phyloP scores from a whole-genome alignment of 2,329 filamentous ascomycete species.

The Trichoderma sp. region DNA sequence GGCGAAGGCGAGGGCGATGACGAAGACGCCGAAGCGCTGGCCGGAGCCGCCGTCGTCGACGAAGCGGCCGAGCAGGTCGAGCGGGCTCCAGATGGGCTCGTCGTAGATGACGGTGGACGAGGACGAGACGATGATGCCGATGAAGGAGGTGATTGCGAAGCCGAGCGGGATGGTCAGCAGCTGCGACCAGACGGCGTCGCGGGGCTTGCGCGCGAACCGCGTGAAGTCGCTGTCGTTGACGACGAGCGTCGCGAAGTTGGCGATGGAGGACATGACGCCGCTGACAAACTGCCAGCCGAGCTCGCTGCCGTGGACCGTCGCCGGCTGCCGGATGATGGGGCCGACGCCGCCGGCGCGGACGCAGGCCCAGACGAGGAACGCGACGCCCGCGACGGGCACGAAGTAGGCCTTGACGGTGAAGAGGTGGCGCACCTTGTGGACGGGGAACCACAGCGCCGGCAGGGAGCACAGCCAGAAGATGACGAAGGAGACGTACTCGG shows the following conservation, averaged over 20 bases:
- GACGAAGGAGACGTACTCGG: slow-evolving; percentile 79
- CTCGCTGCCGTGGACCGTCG: slow-evolving; percentile 63
- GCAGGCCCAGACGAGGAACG: slow-evolving; percentile 86
- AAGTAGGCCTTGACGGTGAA: slow-evolving; percentile 89
- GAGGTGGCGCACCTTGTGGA: slow-evolving; percentile 83
- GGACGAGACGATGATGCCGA: slow-evolving; percentile 77
- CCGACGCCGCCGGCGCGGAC: slow-evolving; percentile 80
- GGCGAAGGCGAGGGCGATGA: slow-evolving; percentile 70
- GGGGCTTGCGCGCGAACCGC: slow-evolving; percentile 76
- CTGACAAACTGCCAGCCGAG: slow-evolving; percentile 82
- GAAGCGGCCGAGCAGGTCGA: slow-evolving; percentile 67
- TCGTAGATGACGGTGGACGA: slow-evolving; percentile 69
- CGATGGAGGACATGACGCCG: slow-evolving; percentile 85
- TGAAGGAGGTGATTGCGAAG: slow-evolving; percentile 80
- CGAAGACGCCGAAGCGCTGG: slow-evolving; percentile 74
- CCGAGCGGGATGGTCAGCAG: slow-evolving; percentile 71
- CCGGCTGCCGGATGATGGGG: slow-evolving; percentile 73
- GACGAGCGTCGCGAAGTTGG: slow-evolving; percentile 88
- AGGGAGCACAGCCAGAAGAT: slow-evolving; percentile 82
- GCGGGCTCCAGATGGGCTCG: slow-evolving; percentile 72
- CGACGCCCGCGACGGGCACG: slow-evolving; percentile 79
- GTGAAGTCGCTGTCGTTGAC: slow-evolving; percentile 82
- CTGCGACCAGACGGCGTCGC: slow-evolving; percentile 79
- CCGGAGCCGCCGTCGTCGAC: slow-evolving; percentile 68
- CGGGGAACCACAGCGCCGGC: slow-evolving; percentile 85